Base-by-base conservation (phyloP, 345 rosid species). In the Linum trigynum region DNA sequence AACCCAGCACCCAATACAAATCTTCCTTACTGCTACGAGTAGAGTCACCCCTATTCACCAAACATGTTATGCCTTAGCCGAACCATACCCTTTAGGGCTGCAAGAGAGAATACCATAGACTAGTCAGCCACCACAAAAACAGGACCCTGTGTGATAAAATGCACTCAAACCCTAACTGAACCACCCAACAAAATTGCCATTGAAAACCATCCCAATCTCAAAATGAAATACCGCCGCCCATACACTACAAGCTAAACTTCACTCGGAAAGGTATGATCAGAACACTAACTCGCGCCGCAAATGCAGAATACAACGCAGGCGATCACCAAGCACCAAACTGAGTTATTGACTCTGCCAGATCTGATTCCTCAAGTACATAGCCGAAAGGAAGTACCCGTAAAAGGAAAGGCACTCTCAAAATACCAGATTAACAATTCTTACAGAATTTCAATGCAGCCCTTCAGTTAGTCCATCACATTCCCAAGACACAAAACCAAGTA, bases 61-160 rank as follows among this genome's bases (percentile, higher is more conserved):
- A 61, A 66, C 40, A 64, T 38, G 53, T n/a, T 50, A 61, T 12
- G 58, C 45, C 67, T 67, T 41, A 63, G 62, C 62, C 63, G 69
- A 75, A 79, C 69, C 76, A 78, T 71, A 69, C 60, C 73, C 76
- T 79, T 73, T 73, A 78, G 14, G 73, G 61, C 63, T 35, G 70
- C 59, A 51, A 57, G 39, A 53, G 53, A 38, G 32, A 61, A 35
- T 7, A 8, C 38, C n/a, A 58, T 58, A 58, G 50, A 43, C 10
- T 11, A 43, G 50, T 43, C 10, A 43, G 50, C 50, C 50, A 43
- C 50, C 6, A 11, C 6, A 43, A 43, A 23, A 23, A 23, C 0
- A 23, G 32, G 32, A 23, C 32, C 32, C 32, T 23, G 32, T 43
- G 50, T 11, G 10, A 43, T 43, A 11, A 43, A 43, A 5, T 11